These are phyloP conservation scores for Penicillium sp. DNA, from an alignment of 2,329 filamentous ascomycete genomes.

Conservation along the genomic window DNA sequence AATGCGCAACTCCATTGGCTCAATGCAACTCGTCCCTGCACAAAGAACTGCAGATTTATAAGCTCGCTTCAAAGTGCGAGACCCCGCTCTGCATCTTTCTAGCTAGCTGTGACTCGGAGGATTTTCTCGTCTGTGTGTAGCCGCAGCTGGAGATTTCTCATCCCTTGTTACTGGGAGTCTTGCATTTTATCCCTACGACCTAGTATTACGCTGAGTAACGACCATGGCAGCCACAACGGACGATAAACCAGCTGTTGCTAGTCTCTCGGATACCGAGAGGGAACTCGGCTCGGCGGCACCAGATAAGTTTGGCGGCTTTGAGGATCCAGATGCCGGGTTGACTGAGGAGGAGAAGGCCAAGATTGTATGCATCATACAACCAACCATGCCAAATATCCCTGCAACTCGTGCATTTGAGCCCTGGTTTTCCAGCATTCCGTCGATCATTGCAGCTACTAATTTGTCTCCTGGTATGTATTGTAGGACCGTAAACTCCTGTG, in stretches of 20 bases:
- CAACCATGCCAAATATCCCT: neutral
- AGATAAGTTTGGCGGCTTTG: slow-evolving; percentile 29
- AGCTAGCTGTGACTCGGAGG: neutral
- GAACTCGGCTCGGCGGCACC: slow-evolving; percentile 10
- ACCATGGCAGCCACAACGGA: slow-evolving; percentile 2
- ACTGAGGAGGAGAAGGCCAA: slow-evolving; percentile 66
- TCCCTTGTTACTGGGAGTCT: neutral
- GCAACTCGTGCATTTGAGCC: neutral
- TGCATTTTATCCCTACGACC: neutral
- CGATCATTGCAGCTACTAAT: neutral
- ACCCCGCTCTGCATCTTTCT: slow-evolving; percentile 1
- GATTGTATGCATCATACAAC: slow-evolving; percentile 56
- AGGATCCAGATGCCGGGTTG: slow-evolving; percentile 69
- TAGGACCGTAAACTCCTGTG: slow-evolving; percentile 53
- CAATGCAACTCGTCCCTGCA: neutral
- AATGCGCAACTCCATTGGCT: slow-evolving; percentile 9
- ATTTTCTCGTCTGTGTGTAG: neutral
- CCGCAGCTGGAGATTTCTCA: neutral
- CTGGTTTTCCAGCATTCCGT: neutral
- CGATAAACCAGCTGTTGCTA: slow-evolving; percentile 22
- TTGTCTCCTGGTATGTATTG: neutral
- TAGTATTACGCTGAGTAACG: neutral
- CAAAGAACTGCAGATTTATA: slow-evolving; percentile 20
- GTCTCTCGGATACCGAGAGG: slow-evolving; percentile 32
- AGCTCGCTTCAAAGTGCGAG: slow-evolving; percentile 12